A percentile compares a stretch with the other conserved stretches of the same genome.
Conservation (phyloP, 805 yeast species). For the Myxozyma kluyveri region DNA sequence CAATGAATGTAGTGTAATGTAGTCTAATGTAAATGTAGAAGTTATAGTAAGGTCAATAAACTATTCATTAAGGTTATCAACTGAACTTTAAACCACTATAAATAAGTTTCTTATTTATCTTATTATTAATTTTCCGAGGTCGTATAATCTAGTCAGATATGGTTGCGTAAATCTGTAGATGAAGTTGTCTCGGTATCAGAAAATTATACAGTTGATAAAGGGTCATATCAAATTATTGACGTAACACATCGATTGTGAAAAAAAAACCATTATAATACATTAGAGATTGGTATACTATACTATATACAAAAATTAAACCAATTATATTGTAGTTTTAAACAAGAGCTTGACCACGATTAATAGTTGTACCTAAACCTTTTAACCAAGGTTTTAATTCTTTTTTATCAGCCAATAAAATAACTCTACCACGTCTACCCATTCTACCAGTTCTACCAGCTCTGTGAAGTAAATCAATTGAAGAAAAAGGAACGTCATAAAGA, state of each 20-base stretch:
- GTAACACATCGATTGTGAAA: neutral
- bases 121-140: constrained; percentile 19
- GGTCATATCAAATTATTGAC: neutral
- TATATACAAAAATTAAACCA: neutral
- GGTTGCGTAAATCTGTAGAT: constrained; percentile 11
- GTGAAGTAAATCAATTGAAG: constrained; percentile 82
- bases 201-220: no score
- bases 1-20: no score
- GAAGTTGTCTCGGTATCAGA: constrained; percentile 23
- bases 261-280: neutral
- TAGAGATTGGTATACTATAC: neutral
- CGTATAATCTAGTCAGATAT: constrained; percentile 24
- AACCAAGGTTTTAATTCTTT: constrained; percentile 32
- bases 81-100: constrained; percentile 22
- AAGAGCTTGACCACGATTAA: constrained; percentile 49
- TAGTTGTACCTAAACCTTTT: constrained; percentile 64
- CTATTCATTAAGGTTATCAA: constrained; percentile 7
- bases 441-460: constrained; percentile 94
- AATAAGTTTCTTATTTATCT: no score
- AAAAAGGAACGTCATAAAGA: constrained; percentile 79
- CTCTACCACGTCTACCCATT: constrained; percentile 85
- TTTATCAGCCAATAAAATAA: constrained; percentile 71
- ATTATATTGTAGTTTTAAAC: constrained; percentile 28
- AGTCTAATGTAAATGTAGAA: constrained; percentile 4
- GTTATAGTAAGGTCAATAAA: constrained; percentile 12